Conservation (phyloP, 2,329 filamentous ascomycete genomes). For the Sporothrix pseudoabietina region DNA sequence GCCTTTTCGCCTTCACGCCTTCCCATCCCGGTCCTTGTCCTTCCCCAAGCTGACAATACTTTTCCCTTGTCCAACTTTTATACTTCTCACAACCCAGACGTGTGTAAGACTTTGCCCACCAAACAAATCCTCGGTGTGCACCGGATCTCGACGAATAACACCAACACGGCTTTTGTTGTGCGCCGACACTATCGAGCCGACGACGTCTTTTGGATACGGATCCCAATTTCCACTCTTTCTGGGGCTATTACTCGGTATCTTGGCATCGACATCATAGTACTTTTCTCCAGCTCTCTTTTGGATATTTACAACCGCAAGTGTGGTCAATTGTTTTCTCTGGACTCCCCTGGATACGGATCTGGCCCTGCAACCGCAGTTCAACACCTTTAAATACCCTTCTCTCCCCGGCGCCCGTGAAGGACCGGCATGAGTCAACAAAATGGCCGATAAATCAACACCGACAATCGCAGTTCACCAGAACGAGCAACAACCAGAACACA, state of each 20-base stretch:
- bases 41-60: constrained; percentile 4
- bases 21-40: neutral
- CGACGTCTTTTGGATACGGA: neutral
- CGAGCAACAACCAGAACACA: neutral
- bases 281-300: neutral
- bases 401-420: neutral
- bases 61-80: constrained; percentile 7
- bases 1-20: neutral
- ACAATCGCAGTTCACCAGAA: constrained; percentile 11
- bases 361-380: neutral
- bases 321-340: neutral
- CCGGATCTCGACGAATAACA: constrained; percentile 4
- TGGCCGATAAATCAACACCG: constrained; percentile 19
- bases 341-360: neutral
- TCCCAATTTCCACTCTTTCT: neutral
- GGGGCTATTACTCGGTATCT: neutral
- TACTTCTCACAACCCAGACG: neutral
- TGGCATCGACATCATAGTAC: neutral
- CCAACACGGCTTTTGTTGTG: constrained; percentile 1
- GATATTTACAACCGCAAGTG: neutral
- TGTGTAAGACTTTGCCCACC: neutral
- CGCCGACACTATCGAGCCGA: neutral
- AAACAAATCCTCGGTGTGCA: neutral
- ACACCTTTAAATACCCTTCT: neutral
- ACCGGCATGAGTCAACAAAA: constrained; percentile 4